Evolutionary conservation across 208 protist species (phyloP), one percentile per base, ranked within the genome.

Genomic region (Leptomonas seymouri): DNA sequence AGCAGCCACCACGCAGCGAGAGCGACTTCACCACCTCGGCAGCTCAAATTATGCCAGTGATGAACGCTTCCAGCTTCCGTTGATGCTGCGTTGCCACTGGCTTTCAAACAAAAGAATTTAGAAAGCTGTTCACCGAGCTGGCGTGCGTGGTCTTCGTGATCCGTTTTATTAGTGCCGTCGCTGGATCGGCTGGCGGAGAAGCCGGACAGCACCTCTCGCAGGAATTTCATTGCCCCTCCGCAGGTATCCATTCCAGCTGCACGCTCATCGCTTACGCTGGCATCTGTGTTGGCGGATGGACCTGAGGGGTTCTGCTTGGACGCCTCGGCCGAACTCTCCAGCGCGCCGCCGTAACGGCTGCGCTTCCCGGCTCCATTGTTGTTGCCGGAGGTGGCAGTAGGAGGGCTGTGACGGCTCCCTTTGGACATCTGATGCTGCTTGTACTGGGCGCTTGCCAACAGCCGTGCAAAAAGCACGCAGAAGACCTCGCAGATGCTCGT

Each of bases 1-100:
- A 77, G 28, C 27, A 77, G 63, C 71, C 71, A 77, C 41, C 57
- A 55, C 45, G 71, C 71, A 55, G 57, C 51, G 23, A 62, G 48
- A 31, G 28, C n/a, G 15, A 27, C 27, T 27, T 65, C 60, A 39
- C 9, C 34, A 39, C 34, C 34, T 39, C 9, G 34, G 34, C 34
- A 39, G 34, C 3, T 9, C 9, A 3, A 9, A 39, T 39, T 9
- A 3, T 9, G 34, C 34, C 7, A 39, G 34, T 12, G 34, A 39
- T 39, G 34, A 39, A 3, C 34, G 3, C 9, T 9, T 39, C 3
- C 34, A 3, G 34, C 9, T 39, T 3, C 9, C 7, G 34, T 12
- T 39, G 34, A 39, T 39, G 34, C 34, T 39, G 34, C 34, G 9
- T 39, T 39, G 34, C 34, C 3, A 9, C 34, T 39, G 3, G 34